phyloP scores from a whole-genome alignment of 1,284 basidiomycete species.

The Ceratobasidium papillatum region DNA sequence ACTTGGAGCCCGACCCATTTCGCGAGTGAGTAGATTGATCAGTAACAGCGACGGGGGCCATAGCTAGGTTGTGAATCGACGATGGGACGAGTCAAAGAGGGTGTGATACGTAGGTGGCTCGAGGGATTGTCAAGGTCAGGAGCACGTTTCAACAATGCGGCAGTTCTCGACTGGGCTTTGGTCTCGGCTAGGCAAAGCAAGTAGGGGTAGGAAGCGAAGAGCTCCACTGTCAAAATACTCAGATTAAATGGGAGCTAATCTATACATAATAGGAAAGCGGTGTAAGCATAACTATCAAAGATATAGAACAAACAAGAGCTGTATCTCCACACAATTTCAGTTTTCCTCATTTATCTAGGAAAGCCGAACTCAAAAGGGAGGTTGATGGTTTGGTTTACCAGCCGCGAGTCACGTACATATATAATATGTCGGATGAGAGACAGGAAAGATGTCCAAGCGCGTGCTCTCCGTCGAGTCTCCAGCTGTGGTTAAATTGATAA shows the following conservation, averaged over 20 bases:
- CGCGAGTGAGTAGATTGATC: neutral
- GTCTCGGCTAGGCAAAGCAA: slow-evolving; percentile 13
- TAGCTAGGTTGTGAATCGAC: slow-evolving; percentile 5
- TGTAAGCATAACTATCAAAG: slow-evolving; percentile 20
- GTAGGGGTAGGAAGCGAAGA: too few relatives aligned
- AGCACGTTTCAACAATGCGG: slow-evolving; percentile 33
- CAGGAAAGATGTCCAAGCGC: slow-evolving; percentile 36
- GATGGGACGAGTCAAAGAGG: neutral
- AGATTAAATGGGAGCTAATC: slow-evolving; percentile 19
- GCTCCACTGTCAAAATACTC: slow-evolving; percentile 11
- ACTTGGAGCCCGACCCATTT: neutral
- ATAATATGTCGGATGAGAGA: slow-evolving; percentile 40
- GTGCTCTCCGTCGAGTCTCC: slow-evolving; percentile 33
- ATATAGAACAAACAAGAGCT: slow-evolving; percentile 50
- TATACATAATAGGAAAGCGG: slow-evolving; percentile 16
- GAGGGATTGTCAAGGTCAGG: slow-evolving; percentile 5
- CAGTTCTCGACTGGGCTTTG: neutral
- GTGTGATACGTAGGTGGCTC: neutral
- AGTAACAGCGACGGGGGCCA: slow-evolving; percentile 20
- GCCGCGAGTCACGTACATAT: slow-evolving; percentile 37
- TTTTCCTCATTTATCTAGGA: slow-evolving; percentile 63
- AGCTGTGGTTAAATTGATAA: slow-evolving; percentile 28
- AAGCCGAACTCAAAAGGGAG: slow-evolving; percentile 83
- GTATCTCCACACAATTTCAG: slow-evolving; percentile 82
- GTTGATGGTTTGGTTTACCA: slow-evolving; percentile 55